A percentile compares a stretch with the other conserved stretches of the same genome.
These are phyloP conservation scores for Lentinula raphanica DNA, from an alignment of 768 basidiomycete genomes.

Conservation along the genomic window DNA sequence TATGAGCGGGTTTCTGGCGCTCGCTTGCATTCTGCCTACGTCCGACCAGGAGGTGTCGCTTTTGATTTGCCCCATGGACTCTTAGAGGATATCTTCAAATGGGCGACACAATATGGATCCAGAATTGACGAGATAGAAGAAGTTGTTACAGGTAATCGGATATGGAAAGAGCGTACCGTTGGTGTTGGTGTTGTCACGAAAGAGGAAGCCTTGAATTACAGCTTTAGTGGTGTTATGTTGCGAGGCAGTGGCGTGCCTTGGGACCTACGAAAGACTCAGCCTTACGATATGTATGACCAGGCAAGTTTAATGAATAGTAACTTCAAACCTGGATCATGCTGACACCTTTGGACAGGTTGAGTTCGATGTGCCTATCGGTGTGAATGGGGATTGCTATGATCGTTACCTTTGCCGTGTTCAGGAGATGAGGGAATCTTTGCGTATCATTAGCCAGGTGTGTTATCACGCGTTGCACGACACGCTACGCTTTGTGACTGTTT, in stretches of 20 bases:
- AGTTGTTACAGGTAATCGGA: slow-evolving; percentile 94
- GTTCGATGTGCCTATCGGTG: slow-evolving; percentile 95
- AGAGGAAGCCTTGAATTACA: slow-evolving; percentile 86
- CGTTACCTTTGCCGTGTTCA: slow-evolving; percentile 97
- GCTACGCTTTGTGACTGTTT: neutral
- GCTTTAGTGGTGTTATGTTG: slow-evolving; percentile 96
- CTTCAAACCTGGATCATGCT: neutral
- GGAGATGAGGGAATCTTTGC: slow-evolving; percentile 92
- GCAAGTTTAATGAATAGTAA: slow-evolving; percentile 37
- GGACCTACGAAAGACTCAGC: slow-evolving; percentile 88
- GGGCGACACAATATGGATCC: slow-evolving; percentile 90
- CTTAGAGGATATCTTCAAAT: slow-evolving; percentile 96
- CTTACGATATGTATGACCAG: slow-evolving; percentile 97
- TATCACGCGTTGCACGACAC: no score
- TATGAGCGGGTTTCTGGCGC: slow-evolving; percentile 99
- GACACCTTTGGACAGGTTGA: slow-evolving; percentile 56
- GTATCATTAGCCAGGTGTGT: slow-evolving; percentile 74
- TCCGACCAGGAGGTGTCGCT: slow-evolving; percentile 95
- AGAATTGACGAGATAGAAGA: slow-evolving; percentile 97
- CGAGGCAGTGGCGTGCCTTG: slow-evolving; percentile 90
- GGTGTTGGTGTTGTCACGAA: slow-evolving; percentile 89
- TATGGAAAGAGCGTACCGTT: slow-evolving; percentile 95
- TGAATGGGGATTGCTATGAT: slow-evolving; percentile 97
- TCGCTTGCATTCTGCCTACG: slow-evolving; percentile 95
- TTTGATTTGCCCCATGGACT: slow-evolving; percentile 98